Evolutionary conservation across 257 asterid species (phyloP).

Genomic region (Plectranthus barbatus): DNA sequence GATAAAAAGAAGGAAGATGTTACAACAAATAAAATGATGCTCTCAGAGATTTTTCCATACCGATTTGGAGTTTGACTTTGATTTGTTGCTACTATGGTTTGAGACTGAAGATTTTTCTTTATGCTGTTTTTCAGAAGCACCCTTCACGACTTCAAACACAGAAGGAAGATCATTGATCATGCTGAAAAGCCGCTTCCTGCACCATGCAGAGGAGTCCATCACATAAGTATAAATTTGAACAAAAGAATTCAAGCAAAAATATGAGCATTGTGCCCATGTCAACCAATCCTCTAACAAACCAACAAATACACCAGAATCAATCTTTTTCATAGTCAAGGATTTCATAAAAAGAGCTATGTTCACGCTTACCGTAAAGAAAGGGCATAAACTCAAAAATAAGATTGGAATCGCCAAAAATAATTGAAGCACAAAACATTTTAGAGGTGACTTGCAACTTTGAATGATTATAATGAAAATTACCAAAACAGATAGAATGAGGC

Average conservation of each 20-base stretch:
- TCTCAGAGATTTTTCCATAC: conserved; percentile 22
- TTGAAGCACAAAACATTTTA: not conserved
- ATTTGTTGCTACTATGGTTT: conserved; percentile 44
- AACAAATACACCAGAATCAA: not conserved
- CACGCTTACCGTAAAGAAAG: not conserved
- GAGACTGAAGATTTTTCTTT: conserved; percentile 45
- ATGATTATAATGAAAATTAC: not conserved
- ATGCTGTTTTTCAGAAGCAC: conserved; percentile 41
- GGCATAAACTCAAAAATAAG: not conserved
- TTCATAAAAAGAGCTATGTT: not conserved
- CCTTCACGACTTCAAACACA: conserved; percentile 56
- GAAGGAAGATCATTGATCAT: conserved; percentile 72
- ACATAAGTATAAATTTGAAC: not conserved
- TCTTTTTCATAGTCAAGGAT: not conserved
- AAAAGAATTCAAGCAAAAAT: not conserved
- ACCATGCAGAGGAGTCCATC: conserved; percentile 1
- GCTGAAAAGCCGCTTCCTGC: conserved; percentile 72
- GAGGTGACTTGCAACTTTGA: not conserved
- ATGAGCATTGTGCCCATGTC: not conserved
- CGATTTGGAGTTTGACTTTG: conserved; percentile 45
- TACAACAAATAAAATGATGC: not conserved
- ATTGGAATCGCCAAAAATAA: not conserved
- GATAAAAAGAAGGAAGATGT: not conserved
- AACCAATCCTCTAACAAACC: not conserved
- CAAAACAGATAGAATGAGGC: not conserved